A percentile compares a stretch with the other conserved stretches of the same genome.
Evolutionary conservation across 345 rosid genomes (phyloP).

Genomic region (Salix exigua): DNA sequence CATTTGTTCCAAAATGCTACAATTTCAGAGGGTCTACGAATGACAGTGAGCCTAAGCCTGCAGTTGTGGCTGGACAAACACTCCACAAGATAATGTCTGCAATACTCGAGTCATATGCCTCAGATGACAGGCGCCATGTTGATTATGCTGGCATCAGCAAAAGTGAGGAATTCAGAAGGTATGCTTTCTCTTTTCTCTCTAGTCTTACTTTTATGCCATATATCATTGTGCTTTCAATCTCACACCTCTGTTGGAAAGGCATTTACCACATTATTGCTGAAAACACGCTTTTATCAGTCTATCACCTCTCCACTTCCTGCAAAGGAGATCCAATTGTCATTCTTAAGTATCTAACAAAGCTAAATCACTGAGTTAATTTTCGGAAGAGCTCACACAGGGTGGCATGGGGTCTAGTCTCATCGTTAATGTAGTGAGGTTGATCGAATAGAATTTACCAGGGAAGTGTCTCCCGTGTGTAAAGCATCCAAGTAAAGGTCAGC

Average conservation of each 20-base stretch:
- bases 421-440: background rate
- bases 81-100: slow-evolving; percentile 74
- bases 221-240: background rate
- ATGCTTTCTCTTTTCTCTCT: background rate
- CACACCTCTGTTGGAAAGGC: background rate
- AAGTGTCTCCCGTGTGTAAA: background rate
- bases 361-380: background rate
- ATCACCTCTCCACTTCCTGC: background rate
- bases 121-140: slow-evolving; percentile 56
- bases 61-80: slow-evolving; percentile 40
- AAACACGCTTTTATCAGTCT: background rate
- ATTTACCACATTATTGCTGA: background rate
- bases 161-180: slow-evolving; percentile 88
- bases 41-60: slow-evolving; percentile 56
- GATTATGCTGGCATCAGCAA: slow-evolving; percentile 59
- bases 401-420: background rate
- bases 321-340: background rate
- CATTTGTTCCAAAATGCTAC: slow-evolving; percentile 59
- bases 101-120: slow-evolving; percentile 66
- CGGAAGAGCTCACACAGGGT: background rate
- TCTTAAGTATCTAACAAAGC: background rate
- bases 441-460: background rate
- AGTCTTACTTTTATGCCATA: background rate
- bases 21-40: slow-evolving; percentile 56
- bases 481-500: background rate